These are phyloP conservation scores for Ajuga reptans DNA, from an alignment of 305 asterid genomes.

Conservation along the genomic window DNA sequence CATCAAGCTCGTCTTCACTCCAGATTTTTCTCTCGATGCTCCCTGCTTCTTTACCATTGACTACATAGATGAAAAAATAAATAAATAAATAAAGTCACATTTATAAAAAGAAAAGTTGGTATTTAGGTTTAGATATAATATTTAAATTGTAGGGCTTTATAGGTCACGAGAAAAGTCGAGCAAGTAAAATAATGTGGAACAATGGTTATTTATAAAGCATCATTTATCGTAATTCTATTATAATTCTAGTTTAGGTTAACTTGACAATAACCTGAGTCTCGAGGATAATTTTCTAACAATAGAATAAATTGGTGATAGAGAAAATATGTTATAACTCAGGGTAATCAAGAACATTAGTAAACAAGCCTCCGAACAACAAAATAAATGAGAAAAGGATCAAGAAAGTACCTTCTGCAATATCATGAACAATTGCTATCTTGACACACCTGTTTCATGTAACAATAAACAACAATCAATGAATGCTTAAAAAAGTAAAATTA, in stretches of 20 bases:
- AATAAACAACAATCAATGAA: not conserved
- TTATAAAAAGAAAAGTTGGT: too few relatives aligned
- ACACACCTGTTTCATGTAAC: conserved; percentile 58
- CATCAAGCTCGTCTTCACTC: too few relatives aligned
- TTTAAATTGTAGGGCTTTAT: too few relatives aligned
- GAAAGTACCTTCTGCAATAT: conserved; percentile 87
- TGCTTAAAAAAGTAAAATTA: not conserved
- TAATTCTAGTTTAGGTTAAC: not conserved
- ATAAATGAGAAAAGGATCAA: not conserved
- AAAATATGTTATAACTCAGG: too few relatives aligned
- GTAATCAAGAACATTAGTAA: not conserved
- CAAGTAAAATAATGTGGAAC: not conserved
- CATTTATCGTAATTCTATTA: too few relatives aligned
- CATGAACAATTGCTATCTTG: conserved; percentile 94
- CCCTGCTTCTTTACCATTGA: too few relatives aligned
- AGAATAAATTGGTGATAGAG: not conserved
- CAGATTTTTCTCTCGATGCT: too few relatives aligned
- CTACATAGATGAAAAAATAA: too few relatives aligned
- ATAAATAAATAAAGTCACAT: too few relatives aligned
- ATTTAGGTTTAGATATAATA: too few relatives aligned
- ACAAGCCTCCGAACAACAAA: not conserved
- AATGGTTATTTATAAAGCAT: not conserved
- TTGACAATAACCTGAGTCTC: not conserved
- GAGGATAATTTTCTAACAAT: not conserved
- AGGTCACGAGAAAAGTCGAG: too few relatives aligned